Percentiles rank a stretch among this genome's conserved stretches.
Conservation (phyloP, 257 asterid genomes). For the Anisodus acutangulus region DNA sequence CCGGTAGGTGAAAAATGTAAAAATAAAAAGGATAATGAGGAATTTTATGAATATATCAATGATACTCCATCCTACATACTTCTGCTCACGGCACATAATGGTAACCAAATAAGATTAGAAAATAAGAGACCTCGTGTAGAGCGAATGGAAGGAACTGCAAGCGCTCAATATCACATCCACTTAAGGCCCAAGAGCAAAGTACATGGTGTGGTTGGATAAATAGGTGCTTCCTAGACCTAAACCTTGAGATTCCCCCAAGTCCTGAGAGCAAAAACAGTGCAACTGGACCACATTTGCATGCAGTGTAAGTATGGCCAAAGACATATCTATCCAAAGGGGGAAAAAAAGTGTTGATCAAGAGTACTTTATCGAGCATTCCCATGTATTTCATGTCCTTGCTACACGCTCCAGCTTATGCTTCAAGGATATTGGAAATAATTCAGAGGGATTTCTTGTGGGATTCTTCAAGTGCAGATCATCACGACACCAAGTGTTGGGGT, state of each 20-base stretch:
- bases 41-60: background rate
- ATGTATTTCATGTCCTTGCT: too few relatives aligned
- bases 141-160: background rate
- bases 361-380: too few relatives aligned
- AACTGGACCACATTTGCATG: background rate
- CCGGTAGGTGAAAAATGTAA: constrained; percentile 2
- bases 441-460: too few relatives aligned
- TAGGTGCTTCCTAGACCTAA: constrained; percentile 4
- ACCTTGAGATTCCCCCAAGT: background rate
- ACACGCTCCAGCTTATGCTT: too few relatives aligned
- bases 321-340: too few relatives aligned
- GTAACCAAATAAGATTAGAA: background rate
- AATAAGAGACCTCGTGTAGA: background rate
- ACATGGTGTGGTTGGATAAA: background rate
- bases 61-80: background rate
- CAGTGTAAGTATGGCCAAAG: too few relatives aligned
- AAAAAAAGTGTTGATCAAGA: too few relatives aligned
- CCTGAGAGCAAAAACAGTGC: background rate
- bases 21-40: background rate
- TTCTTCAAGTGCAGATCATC: too few relatives aligned
- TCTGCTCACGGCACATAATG: background rate
- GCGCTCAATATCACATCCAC: background rate
- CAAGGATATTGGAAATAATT: too few relatives aligned
- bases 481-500: too few relatives aligned
- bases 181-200: background rate